Conservation (phyloP, 768 basidiomycete genomes). For the Clathrus columnatus region DNA sequence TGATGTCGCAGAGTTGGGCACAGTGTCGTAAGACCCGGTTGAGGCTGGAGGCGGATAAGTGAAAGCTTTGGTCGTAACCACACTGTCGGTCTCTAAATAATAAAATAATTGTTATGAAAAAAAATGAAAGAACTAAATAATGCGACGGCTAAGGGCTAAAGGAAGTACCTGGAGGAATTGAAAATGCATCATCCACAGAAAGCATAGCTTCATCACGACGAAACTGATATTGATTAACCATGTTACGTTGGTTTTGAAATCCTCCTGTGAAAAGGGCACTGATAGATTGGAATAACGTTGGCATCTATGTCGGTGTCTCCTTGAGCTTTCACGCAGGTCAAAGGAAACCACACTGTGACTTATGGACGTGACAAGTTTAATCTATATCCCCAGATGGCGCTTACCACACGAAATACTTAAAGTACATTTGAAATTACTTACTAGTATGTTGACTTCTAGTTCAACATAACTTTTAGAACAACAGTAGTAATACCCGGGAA, state of each 20-base stretch:
- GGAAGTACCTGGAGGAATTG: constrained; percentile 42
- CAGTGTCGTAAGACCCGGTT: constrained; percentile 46
- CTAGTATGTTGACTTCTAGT: no score
- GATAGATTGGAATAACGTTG: constrained; percentile 7
- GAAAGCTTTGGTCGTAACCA: constrained; percentile 37
- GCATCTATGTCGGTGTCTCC: not conserved
- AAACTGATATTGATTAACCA: not conserved
- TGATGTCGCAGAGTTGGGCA: constrained; percentile 42
- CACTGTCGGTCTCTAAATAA: constrained; percentile 40
- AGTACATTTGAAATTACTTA: no score
- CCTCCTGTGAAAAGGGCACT: constrained; percentile 1
- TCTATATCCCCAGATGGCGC: not conserved
- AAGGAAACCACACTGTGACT: not conserved
- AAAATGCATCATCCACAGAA: constrained; percentile 83
- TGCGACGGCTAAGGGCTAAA: constrained; percentile 49
- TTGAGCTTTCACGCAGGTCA: not conserved
- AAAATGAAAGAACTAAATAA: constrained; percentile 43
- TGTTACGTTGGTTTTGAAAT: not conserved
- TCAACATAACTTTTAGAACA: no score
- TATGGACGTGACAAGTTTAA: not conserved
- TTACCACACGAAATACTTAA: no score
- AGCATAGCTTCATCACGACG: constrained; percentile 56
- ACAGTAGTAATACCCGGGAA: no score
- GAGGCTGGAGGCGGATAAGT: constrained; percentile 71
- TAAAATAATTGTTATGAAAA: constrained; percentile 48